Base-by-base conservation (phyloP, 2,329 filamentous ascomycete genomes). In the Westerdykella sp. region DNA sequence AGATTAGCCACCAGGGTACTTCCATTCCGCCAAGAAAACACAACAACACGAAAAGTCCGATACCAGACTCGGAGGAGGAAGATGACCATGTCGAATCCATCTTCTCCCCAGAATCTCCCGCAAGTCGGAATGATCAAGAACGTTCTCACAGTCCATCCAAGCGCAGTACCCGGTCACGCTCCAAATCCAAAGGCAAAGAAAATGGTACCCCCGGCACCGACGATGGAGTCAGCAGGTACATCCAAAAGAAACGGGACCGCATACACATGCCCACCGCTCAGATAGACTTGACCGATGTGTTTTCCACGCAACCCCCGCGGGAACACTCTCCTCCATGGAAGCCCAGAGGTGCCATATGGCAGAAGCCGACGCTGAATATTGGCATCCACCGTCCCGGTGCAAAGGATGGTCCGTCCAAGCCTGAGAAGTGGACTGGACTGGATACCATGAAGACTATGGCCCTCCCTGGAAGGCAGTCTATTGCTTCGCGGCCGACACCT, bases 331-430 rank as follows among this genome's bases (percentile, higher is more conserved):
- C 68, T 25, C 70, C 71, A 2, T 69, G 69, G 57, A 66, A 62
- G 38, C 63, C 73, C 38, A 59, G 72, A 45, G 72, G 72, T 14
- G 66, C 72, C 13, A 68, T 74, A 47, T 75, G 72, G 72, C 69
- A 70, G 43, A 72, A 71, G 51, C 60, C 64, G 13, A 41, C 49
- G 16, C 49, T 50, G n/a, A 57, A 39, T 14, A 62, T 59, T 34
- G 55, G 57, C 14, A 51, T 59, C 25, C 58, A 63, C 38, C 54
- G 48, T 10, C 41, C 41, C 5, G 13, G 15, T 40, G 23, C 10
- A 11, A 14, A 14, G 3, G 32, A 3, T 4, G 7, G n/a, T 9
- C 51, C 57, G 7, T 49, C 50, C 7, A 53, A 47, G 40, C 41
- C 52, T 25, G 23, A 40, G 25, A 45, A 43, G 36, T 34, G 6